phyloP scores from a whole-genome alignment of 2,329 filamentous ascomycete species.

The Lachnellula subtilissima region DNA sequence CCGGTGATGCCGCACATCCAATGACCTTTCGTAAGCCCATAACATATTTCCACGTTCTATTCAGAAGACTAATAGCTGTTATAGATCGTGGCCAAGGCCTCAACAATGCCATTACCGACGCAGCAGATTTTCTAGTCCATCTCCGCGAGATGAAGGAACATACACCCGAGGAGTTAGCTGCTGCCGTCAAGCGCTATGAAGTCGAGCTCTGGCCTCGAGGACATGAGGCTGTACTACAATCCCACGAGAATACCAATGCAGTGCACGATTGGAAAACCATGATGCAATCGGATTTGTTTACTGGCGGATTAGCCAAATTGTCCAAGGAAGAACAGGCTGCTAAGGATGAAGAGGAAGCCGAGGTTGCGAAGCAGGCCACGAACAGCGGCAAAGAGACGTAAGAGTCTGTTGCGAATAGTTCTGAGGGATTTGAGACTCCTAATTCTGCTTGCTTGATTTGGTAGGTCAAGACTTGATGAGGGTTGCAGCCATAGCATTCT shows the following conservation, averaged over 20 bases:
- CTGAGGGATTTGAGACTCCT: too few relatives aligned
- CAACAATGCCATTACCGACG: conserved; percentile 43
- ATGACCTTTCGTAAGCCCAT: conserved; percentile 40
- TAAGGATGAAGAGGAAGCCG: neutral
- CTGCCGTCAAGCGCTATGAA: conserved; percentile 37
- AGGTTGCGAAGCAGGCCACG: neutral
- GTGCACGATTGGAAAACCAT: conserved; percentile 39
- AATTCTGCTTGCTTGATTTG: too few relatives aligned
- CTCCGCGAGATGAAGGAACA: conserved; percentile 22
- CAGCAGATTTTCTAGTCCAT: conserved; percentile 17
- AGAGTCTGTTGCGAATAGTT: too few relatives aligned
- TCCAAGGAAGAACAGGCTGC: neutral
- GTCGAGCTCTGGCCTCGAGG: conserved; percentile 40
- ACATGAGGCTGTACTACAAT: conserved; percentile 40
- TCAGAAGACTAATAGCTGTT: conserved; percentile 8
- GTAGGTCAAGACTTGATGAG: too few relatives aligned
- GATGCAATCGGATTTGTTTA: conserved; percentile 29
- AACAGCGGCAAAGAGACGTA: neutral
- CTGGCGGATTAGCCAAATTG: conserved; percentile 3
- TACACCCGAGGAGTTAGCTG: conserved; percentile 27
- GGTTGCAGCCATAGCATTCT: too few relatives aligned
- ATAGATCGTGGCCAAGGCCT: conserved; percentile 41
- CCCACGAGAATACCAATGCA: conserved; percentile 41
- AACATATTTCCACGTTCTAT: neutral
- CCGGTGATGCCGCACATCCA: conserved; percentile 53